Evolutionary conservation across 2,329 filamentous ascomycete genomes (phyloP).

Genomic region (Fusarium mangiferae): DNA sequence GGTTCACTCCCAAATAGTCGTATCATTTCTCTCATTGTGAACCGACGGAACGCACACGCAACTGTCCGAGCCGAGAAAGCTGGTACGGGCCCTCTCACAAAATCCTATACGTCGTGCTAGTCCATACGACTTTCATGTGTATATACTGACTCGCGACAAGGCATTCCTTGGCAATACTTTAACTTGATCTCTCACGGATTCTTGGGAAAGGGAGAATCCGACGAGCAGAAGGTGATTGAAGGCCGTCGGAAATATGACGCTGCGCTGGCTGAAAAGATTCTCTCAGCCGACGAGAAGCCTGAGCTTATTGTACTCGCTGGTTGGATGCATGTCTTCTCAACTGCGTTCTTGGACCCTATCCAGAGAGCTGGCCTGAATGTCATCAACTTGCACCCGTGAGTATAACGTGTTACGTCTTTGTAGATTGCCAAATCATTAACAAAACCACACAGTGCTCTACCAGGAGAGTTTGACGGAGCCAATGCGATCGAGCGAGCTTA

Average conservation of each 20-base stretch:
- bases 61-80: constrained; percentile 58
- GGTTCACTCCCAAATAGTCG: constrained; percentile 54
- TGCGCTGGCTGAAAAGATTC: constrained; percentile 74
- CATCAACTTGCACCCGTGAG: constrained; percentile 84
- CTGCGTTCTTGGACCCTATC: constrained; percentile 75
- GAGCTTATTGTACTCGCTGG: constrained; percentile 84
- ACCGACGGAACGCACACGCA: constrained; percentile 60
- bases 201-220: constrained; percentile 65
- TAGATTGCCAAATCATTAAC: constrained; percentile 50
- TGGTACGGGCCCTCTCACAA: constrained; percentile 30
- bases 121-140: neutral
- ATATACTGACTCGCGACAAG: constrained; percentile 5
- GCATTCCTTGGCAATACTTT: constrained; percentile 79
- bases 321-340: constrained; percentile 86
- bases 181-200: constrained; percentile 68
- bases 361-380: constrained; percentile 70
- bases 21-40: constrained; percentile 61
- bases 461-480: constrained; percentile 80
- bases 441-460: constrained; percentile 10
- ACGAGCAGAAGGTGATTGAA: constrained; percentile 62
- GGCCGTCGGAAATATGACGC: constrained; percentile 80
- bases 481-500: constrained; percentile 82
- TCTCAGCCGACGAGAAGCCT: constrained; percentile 62
- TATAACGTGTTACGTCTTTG: constrained; percentile 65
- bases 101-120: neutral